Evolutionary conservation across 352 stramenopile genomes (phyloP), one percentile per base, ranked within the genome.

Genomic region (Phytophthora meadii): DNA sequence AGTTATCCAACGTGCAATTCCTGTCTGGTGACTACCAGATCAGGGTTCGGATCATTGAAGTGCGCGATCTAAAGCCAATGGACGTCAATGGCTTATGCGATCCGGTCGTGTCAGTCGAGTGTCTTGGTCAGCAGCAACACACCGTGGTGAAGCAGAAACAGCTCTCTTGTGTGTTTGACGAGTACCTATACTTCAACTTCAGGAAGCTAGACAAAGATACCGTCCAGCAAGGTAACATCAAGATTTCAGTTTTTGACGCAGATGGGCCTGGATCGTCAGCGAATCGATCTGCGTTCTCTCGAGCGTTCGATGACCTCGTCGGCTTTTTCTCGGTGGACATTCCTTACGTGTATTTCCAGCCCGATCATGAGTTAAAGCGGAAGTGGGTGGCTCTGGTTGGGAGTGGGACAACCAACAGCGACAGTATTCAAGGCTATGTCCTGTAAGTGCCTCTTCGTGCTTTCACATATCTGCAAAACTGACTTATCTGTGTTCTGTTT

Each of bases 331-430:
- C 75, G 41, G 76, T 97, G 24, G 90, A 97, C 37, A 82, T 94
- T 25, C 78, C 86, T 19, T 94, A 92, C 58, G 78, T 95, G 8
- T 94, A 97, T 74, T 92, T 90, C 58, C 79, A 86, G 28, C 74
- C 78, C 11, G 76, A 96, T 42, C 92, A 98, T 68, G 87, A 97
- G 68, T 66, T 97, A 24, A 86, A 97, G 59, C 83, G 88, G 28
- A 87, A 94, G 44, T 98, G 92, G 92, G 88, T 98, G 30, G 88
- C 87, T 19, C 61, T 98, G n/a, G 84, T 97, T 9, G 89, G 81
- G 3, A 84, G 63, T 49, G 74, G 68, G 3, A 81, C 91, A 54
- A 88, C 81, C 55, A 88, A 90, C 47, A 91, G 85, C 24, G 89
- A 97, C 67, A 82, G 63, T 15, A 92, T 97, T 30, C 88, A 97